These are phyloP conservation scores for Mallotus repandus DNA, from an alignment of 441 rosid species.

Conservation along the genomic window DNA sequence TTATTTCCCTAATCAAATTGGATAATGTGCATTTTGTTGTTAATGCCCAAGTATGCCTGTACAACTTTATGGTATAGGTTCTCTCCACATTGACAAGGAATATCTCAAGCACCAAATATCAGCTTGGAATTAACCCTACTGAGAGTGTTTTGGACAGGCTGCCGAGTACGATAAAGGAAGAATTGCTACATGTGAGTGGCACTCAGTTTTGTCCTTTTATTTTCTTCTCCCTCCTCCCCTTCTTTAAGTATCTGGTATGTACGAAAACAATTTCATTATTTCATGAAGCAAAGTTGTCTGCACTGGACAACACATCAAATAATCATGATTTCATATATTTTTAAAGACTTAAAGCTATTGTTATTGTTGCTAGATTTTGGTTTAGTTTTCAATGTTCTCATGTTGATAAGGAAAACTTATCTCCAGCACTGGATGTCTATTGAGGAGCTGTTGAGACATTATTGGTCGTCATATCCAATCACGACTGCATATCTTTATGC, in stretches of 20 bases:
- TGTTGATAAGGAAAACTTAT: slow-evolving; percentile 29
- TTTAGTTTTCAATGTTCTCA: slow-evolving; percentile 26
- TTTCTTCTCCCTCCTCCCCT: not conserved
- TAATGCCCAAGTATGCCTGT: slow-evolving; percentile 12
- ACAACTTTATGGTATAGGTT: slow-evolving; percentile 50
- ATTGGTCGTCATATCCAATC: slow-evolving; percentile 97
- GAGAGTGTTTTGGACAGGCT: slow-evolving; percentile 76
- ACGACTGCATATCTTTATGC: slow-evolving; percentile 62
- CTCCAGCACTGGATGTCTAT: slow-evolving; percentile 78
- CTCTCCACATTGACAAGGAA: slow-evolving; percentile 65
- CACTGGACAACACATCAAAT: slow-evolving; percentile 8
- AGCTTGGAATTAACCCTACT: slow-evolving; percentile 66
- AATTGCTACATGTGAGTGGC: slow-evolving; percentile 72
- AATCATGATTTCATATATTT: slow-evolving; percentile 2
- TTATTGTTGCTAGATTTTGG: slow-evolving; percentile 23
- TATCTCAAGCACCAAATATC: slow-evolving; percentile 75
- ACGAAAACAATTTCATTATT: not conserved
- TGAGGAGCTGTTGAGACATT: slow-evolving; percentile 77
- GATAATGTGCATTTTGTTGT: slow-evolving; percentile 8
- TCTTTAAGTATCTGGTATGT: not conserved
- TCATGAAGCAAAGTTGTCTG: slow-evolving; percentile 6
- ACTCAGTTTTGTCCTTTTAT: not conserved
- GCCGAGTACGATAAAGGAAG: slow-evolving; percentile 65
- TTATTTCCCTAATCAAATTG: not conserved
- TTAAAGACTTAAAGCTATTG: not conserved